A percentile compares a stretch with the other conserved stretches of the same genome.
These are phyloP conservation scores for Penicillium silybi DNA, from an alignment of 495 filamentous ascomycete genomes.

Conservation along the genomic window DNA sequence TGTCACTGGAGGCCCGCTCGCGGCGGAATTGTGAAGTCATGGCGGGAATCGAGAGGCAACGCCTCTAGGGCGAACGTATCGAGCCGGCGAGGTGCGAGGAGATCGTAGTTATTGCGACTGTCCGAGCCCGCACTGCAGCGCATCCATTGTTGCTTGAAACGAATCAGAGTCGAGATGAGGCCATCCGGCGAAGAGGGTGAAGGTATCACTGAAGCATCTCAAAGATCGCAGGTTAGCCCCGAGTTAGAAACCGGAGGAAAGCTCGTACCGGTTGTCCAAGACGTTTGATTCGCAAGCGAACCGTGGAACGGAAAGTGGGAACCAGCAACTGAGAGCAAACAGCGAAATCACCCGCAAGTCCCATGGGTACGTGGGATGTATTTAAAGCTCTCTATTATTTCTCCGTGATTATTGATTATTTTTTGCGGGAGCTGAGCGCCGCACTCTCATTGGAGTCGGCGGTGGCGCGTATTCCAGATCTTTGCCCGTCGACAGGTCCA, in stretches of 20 bases:
- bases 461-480: conserved; percentile 13
- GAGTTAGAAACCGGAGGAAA: neutral
- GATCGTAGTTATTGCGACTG: conserved; percentile 29
- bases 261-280: neutral
- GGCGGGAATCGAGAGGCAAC: conserved; percentile 3
- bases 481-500: neutral
- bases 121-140: conserved; percentile 27
- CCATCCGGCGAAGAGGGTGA: neutral
- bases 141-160: conserved; percentile 36
- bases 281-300: neutral
- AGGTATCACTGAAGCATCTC: neutral
- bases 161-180: conserved; percentile 7
- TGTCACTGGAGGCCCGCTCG: conserved; percentile 34
- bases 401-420: too few species aligned
- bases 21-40: conserved; percentile 17
- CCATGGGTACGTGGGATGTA: neutral
- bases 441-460: conserved; percentile 10
- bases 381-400: neutral
- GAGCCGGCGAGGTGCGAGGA: conserved; percentile 23
- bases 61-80: conserved; percentile 1
- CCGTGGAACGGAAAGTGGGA: conserved; percentile 3
- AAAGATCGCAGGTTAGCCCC: neutral
- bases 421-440: conserved; percentile 1
- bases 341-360: neutral
- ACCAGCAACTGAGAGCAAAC: neutral